These are phyloP conservation scores for Silene vulgaris DNA, from an alignment of 179 eudicot genomes.

Conservation along the genomic window DNA sequence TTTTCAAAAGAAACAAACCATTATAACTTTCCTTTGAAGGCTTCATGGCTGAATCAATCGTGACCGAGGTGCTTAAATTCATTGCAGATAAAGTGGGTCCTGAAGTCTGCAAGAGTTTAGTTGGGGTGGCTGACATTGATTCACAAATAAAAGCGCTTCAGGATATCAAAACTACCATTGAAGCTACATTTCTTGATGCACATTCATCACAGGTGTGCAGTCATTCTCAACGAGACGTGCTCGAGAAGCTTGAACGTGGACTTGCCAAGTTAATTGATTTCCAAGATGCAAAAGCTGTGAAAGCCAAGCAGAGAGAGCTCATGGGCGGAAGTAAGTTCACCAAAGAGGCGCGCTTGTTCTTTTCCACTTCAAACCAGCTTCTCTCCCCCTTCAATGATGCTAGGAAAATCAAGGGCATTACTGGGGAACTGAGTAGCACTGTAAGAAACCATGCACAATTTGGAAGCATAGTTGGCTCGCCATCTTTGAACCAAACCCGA, in stretches of 20 bases:
- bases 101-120: neutral
- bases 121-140: neutral
- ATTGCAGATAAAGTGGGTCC: neutral
- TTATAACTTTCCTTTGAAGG: too few species aligned
- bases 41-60: neutral
- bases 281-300: neutral
- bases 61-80: neutral
- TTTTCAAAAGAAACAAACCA: too few species aligned
- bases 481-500: neutral
- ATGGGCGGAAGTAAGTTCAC: neutral
- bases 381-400: slow-evolving; percentile 4
- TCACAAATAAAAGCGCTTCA: neutral
- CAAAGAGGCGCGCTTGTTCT: neutral
- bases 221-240: neutral
- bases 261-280: neutral
- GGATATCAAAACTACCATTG: neutral
- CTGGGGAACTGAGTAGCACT: neutral
- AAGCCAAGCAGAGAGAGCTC: neutral
- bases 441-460: neutral
- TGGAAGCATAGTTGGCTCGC: neutral
- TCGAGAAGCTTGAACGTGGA: neutral
- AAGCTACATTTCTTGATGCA: slow-evolving; percentile 10
- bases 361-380: neutral
- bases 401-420: neutral
- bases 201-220: neutral